These are phyloP conservation scores for Penicillium palitans DNA, from an alignment of 2,329 filamentous ascomycete genomes.

Conservation along the genomic window DNA sequence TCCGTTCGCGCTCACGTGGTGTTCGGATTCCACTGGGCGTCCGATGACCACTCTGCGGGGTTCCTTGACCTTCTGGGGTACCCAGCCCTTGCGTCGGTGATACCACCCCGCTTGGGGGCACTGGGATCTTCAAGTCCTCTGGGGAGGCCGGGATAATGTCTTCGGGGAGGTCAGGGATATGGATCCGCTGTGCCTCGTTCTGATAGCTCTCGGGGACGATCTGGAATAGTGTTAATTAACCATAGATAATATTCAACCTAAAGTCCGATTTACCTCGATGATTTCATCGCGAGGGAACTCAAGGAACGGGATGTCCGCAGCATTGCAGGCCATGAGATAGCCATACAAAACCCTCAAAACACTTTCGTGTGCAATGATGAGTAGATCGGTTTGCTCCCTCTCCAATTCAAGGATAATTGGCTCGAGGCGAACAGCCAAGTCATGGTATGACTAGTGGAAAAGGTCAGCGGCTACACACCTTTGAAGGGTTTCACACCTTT, in stretches of 20 bases:
- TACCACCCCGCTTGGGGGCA: conserved; percentile 59
- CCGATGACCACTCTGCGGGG: conserved; percentile 44
- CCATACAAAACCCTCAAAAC: conserved; percentile 96
- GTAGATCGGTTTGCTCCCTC: conserved; percentile 92
- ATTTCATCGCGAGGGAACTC: conserved; percentile 96
- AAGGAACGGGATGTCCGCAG: conserved; percentile 87
- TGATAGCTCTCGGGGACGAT: conserved; percentile 98
- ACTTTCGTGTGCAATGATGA: conserved; percentile 97
- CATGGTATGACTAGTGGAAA: conserved; percentile 78
- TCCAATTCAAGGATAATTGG: conserved; percentile 97
- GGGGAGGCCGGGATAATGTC: conserved; percentile 74
- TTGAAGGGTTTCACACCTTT: neutral
- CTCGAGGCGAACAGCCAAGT: conserved; percentile 94
- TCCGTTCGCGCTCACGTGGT: conserved; percentile 46
- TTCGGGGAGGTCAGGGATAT: conserved; percentile 68
- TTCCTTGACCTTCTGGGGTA: conserved; percentile 44
- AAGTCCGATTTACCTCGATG: conserved; percentile 66
- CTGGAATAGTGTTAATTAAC: conserved; percentile 38
- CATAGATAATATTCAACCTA: neutral
- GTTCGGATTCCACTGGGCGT: conserved; percentile 34
- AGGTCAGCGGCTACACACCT: neutral
- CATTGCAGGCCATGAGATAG: conserved; percentile 97
- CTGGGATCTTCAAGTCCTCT: conserved; percentile 77
- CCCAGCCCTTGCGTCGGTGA: conserved; percentile 47
- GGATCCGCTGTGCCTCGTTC: conserved; percentile 88